Evolutionary conservation across 106 monocot species (phyloP).

Genomic region (Dendrobium chrysotoxum): DNA sequence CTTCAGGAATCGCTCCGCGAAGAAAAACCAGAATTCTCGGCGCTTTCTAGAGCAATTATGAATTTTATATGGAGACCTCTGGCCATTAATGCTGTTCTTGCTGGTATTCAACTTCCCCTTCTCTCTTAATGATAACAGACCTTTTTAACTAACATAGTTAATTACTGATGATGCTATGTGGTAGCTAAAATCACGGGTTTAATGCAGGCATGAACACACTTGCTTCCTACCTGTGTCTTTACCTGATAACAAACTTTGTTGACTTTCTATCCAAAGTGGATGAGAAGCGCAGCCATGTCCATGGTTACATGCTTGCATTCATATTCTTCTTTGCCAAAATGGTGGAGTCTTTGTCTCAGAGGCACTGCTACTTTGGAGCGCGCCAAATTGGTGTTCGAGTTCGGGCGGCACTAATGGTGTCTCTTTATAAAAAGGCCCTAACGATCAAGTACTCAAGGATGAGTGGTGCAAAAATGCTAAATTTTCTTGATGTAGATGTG

Average conservation of each 20-base stretch:
- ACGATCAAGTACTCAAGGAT: slow-evolving; percentile 33
- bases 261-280: slow-evolving; percentile 39
- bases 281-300: slow-evolving; percentile 2
- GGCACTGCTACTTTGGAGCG: slow-evolving; percentile 88
- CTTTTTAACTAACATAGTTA: not conserved
- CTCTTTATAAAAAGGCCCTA: slow-evolving; percentile 56
- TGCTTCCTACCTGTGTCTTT: slow-evolving; percentile 65
- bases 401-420: slow-evolving; percentile 61
- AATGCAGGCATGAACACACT: slow-evolving; percentile 65
- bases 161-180: not conserved
- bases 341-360: slow-evolving; percentile 66
- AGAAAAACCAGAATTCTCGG: slow-evolving; percentile 23
- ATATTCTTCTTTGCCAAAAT: slow-evolving; percentile 68
- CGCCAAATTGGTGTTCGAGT: slow-evolving; percentile 61
- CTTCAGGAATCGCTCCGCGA: slow-evolving; percentile 33
- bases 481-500: slow-evolving; percentile 65
- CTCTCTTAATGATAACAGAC: not conserved
- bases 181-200: not conserved
- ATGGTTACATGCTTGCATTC: slow-evolving; percentile 60
- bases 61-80: slow-evolving; percentile 50
- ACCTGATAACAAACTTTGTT: slow-evolving; percentile 70
- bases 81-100: slow-evolving; percentile 47
- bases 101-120: slow-evolving; percentile 32
- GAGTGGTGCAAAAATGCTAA: slow-evolving; percentile 46
- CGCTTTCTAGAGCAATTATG: slow-evolving; percentile 36